Evolutionary conservation across 768 basidiomycete genomes (phyloP).

Genomic region (Mycena metata): DNA sequence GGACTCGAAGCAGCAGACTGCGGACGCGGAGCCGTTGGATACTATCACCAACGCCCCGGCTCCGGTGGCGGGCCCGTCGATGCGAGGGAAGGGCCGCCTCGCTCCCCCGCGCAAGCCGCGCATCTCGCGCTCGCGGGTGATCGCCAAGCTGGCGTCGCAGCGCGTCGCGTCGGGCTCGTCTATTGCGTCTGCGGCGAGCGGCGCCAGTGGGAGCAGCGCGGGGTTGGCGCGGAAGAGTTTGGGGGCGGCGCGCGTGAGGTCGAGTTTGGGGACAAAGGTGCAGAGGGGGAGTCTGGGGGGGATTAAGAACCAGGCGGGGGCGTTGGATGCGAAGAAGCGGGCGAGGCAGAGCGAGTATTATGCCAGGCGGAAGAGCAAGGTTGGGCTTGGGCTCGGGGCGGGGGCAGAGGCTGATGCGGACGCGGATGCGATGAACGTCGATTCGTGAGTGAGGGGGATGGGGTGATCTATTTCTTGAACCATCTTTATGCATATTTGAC

Average conservation of each 20-base stretch:
- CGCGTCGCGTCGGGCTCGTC: slow-evolving; percentile 61
- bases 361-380: slow-evolving; percentile 67
- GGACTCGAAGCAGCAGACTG: background rate
- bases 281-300: slow-evolving; percentile 55
- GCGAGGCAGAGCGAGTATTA: slow-evolving; percentile 82
- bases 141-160: slow-evolving; percentile 81
- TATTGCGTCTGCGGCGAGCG: slow-evolving; percentile 34
- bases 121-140: slow-evolving; percentile 86
- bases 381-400: background rate
- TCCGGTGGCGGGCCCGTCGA: slow-evolving; percentile 32
- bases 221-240: slow-evolving; percentile 42
- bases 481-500: slow-evolving; percentile 26
- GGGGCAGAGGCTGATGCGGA: slow-evolving; percentile 28
- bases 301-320: slow-evolving; percentile 46
- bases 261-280: slow-evolving; percentile 65
- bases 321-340: slow-evolving; percentile 79
- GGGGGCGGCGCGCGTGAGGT: slow-evolving; percentile 53
- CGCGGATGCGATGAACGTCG: slow-evolving; percentile 37
- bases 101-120: slow-evolving; percentile 70
- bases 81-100: slow-evolving; percentile 61
- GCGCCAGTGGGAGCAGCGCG: slow-evolving; percentile 1
- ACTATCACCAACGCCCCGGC: slow-evolving; percentile 54
- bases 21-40: slow-evolving; percentile 39
- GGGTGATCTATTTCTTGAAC: slow-evolving; percentile 2
- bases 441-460: slow-evolving; percentile 13